phyloP scores from a whole-genome alignment of 164 flowering plant genomes.

The Pachysandra terminalis region DNA sequence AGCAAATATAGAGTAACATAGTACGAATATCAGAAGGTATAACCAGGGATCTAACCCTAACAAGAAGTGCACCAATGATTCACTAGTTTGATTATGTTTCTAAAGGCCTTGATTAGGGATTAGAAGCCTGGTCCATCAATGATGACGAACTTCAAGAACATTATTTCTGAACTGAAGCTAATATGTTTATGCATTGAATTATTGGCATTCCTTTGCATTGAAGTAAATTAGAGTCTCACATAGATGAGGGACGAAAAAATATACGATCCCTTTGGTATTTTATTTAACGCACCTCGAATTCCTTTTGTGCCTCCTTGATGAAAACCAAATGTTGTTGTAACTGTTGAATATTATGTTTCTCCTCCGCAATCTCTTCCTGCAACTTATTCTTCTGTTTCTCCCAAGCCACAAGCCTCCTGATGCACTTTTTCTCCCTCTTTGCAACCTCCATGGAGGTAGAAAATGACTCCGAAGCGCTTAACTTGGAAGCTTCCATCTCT shows the following conservation, averaged over 20 bases:
- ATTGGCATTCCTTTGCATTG: neutral
- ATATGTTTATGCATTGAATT: neutral
- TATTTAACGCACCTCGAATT: slow-evolving; percentile 65
- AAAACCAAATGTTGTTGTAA: slow-evolving; percentile 44
- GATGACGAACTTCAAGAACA: neutral
- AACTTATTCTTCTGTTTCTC: slow-evolving; percentile 85
- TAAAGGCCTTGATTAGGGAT: too few relatives aligned
- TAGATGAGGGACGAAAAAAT: neutral
- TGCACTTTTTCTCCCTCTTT: slow-evolving; percentile 85
- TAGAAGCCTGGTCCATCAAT: neutral
- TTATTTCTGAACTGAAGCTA: neutral
- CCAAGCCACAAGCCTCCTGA: slow-evolving; percentile 82
- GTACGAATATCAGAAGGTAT: too few relatives aligned
- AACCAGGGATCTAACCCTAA: neutral
- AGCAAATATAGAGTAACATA: too few relatives aligned
- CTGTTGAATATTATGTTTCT: slow-evolving; percentile 62
- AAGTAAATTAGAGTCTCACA: neutral
- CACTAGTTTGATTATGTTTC: too few relatives aligned
- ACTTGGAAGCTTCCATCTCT: slow-evolving; percentile 96
- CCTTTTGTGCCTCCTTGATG: slow-evolving; percentile 53
- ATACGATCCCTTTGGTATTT: neutral
- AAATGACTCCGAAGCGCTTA: slow-evolving; percentile 90
- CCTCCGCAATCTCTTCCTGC: slow-evolving; percentile 76
- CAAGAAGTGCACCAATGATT: neutral
- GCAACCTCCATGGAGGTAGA: slow-evolving; percentile 69